phyloP scores from a whole-genome alignment of 1,139 yeast genomes.

The Pichiaceae sp. region DNA sequence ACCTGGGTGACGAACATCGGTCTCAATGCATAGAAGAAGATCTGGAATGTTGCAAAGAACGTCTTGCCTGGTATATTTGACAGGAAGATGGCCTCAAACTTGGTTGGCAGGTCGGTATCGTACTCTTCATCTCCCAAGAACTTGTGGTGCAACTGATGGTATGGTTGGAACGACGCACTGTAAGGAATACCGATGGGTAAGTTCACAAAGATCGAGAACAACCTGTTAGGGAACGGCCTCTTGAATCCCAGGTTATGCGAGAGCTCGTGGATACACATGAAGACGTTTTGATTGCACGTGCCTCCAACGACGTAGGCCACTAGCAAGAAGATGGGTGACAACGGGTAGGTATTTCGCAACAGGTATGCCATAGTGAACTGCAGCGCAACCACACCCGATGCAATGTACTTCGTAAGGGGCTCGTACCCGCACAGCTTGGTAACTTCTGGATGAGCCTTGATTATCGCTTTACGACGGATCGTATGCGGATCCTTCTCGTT shows the following conservation, averaged over 20 bases:
- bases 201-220: constrained; percentile 71
- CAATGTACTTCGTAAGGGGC: constrained; percentile 74
- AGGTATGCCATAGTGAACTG: constrained; percentile 59
- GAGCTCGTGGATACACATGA: constrained; percentile 82
- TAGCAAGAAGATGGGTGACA: constrained; percentile 46
- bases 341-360: constrained; percentile 47
- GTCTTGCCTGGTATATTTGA: constrained; percentile 80
- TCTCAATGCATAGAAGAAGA: constrained; percentile 79
- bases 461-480: constrained; percentile 60
- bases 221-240: constrained; percentile 65
- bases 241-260: constrained; percentile 83
- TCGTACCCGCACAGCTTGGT: constrained; percentile 79
- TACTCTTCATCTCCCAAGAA: constrained; percentile 78
- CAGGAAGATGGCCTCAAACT: constrained; percentile 62
- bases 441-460: constrained; percentile 72
- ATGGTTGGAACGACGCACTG: constrained; percentile 85
- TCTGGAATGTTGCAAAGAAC: constrained; percentile 84
- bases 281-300: constrained; percentile 74
- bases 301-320: constrained; percentile 79
- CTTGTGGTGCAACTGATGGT: constrained; percentile 87
- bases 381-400: constrained; percentile 49
- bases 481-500: constrained; percentile 77
- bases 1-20: constrained; percentile 81
- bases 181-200: constrained; percentile 87
- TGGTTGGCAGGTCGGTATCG: constrained; percentile 86